Evolutionary conservation across 2,329 filamentous ascomycete species (phyloP).

Genomic region (Westerdykella sp.): DNA sequence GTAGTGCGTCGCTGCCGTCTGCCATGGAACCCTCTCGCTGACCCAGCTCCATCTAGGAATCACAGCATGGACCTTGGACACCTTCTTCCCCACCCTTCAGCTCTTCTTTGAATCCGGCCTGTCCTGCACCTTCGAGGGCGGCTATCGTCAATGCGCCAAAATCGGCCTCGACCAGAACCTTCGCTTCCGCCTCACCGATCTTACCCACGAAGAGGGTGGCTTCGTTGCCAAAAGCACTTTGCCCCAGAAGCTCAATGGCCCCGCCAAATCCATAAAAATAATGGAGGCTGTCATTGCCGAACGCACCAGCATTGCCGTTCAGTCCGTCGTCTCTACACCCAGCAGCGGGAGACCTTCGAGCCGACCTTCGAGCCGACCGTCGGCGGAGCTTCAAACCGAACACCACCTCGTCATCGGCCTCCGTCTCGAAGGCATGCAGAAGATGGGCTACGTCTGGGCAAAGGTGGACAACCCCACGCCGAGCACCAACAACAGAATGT

Average conservation of each 20-base stretch:
- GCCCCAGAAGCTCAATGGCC: conserved; percentile 9
- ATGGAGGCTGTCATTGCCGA: conserved; percentile 14
- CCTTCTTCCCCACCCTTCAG: conserved; percentile 25
- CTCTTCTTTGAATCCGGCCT: conserved; percentile 26
- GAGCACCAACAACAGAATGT: conserved; percentile 4
- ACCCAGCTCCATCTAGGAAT: conserved; percentile 12
- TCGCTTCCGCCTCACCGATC: conserved; percentile 24
- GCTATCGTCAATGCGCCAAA: conserved; percentile 8
- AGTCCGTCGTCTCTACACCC: neutral
- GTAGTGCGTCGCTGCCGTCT: neutral
- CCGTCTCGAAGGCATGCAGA: conserved; percentile 20
- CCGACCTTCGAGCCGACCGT: conserved; percentile 5
- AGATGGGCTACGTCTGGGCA: conserved; percentile 20
- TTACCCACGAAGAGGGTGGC: conserved; percentile 23
- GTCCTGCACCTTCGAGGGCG: conserved; percentile 21
- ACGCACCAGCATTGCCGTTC: conserved; percentile 18
- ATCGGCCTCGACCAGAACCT: conserved; percentile 22
- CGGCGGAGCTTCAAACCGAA: conserved; percentile 4
- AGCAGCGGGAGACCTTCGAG: neutral
- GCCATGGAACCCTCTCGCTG: neutral
- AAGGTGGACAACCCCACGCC: conserved; percentile 1
- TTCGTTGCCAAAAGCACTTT: conserved; percentile 11
- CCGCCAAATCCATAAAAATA: conserved; percentile 12
- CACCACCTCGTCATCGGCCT: conserved; percentile 20
- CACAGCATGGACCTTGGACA: conserved; percentile 23